Conservation (phyloP, 208 protist genomes). For the Crithidia brevicula region DNA sequence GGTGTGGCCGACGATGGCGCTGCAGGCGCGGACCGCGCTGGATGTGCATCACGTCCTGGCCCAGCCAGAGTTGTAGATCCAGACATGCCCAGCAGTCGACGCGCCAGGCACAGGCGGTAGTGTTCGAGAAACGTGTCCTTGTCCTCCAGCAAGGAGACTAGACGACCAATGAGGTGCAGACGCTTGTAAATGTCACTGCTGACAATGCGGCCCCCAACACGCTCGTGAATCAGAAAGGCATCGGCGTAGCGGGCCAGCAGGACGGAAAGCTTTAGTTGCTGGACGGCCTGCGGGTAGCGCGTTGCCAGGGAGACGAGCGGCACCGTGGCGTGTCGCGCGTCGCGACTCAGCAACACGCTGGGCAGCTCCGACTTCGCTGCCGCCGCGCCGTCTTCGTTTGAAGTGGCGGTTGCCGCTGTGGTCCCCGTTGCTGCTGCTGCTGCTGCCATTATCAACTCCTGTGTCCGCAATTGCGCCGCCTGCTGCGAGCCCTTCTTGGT, state of each 20-base stretch:
- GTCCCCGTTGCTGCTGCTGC: slow-evolving; percentile 4
- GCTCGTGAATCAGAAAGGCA: slow-evolving; percentile 33
- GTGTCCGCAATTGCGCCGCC: slow-evolving; percentile 30
- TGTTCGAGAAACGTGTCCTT: slow-evolving; percentile 73
- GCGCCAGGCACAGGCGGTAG: slow-evolving; percentile 51
- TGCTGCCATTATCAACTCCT: slow-evolving; percentile 23
- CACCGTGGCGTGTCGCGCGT: slow-evolving; percentile 38
- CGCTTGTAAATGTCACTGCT: slow-evolving; percentile 20
- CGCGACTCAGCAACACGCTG: slow-evolving; percentile 55
- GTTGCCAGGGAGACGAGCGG: slow-evolving; percentile 34
- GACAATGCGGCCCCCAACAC: slow-evolving; percentile 22
- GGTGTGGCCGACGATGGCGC: slow-evolving; percentile 2
- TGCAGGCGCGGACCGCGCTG: background rate
- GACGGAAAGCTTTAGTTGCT: slow-evolving; percentile 37
- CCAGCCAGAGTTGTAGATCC: background rate
- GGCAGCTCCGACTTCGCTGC: slow-evolving; percentile 25
- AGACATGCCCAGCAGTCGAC: slow-evolving; percentile 46
- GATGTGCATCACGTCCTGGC: background rate
- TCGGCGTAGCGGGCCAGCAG: slow-evolving; percentile 62
- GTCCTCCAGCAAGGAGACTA: slow-evolving; percentile 58
- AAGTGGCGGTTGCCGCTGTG: background rate
- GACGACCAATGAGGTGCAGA: slow-evolving; percentile 31
- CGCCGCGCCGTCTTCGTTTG: background rate
- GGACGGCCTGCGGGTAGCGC: slow-evolving; percentile 17
- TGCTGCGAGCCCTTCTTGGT: slow-evolving; percentile 32